Conservation (phyloP, 2,329 filamentous ascomycete species). For the Aureobasidium sp. region DNA sequence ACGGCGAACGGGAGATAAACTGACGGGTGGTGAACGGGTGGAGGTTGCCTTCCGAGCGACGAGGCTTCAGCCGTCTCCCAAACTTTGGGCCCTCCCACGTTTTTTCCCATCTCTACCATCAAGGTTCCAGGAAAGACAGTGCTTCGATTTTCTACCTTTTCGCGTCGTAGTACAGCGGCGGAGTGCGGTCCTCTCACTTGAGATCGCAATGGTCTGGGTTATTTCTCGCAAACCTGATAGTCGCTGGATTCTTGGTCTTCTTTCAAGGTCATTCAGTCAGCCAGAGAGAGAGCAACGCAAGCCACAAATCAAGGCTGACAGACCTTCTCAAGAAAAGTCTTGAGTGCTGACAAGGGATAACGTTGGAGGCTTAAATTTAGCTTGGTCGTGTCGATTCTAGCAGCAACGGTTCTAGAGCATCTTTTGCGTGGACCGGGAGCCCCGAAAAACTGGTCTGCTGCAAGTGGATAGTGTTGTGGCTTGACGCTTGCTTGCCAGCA, state of each 20-base stretch:
- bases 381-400: neutral
- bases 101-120: neutral
- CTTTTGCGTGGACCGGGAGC: neutral
- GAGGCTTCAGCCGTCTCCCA: neutral
- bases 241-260: neutral
- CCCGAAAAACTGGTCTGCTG: neutral
- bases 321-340: neutral
- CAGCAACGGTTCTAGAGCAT: conserved; percentile 10
- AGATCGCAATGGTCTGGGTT: no score
- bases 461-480: neutral
- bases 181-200: no score
- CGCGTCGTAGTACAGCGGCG: no score
- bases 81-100: neutral
- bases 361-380: conserved; percentile 4
- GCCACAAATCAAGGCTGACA: neutral
- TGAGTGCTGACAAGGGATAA: neutral
- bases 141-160: no score
- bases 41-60: neutral
- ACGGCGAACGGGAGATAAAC: neutral
- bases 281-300: neutral
- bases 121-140: neutral
- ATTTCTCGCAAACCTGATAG: no score
- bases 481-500: neutral
- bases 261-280: neutral
- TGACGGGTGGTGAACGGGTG: neutral